Evolutionary conservation across 768 basidiomycete genomes (phyloP).

Genomic region (Leccinum subtestaceum): DNA sequence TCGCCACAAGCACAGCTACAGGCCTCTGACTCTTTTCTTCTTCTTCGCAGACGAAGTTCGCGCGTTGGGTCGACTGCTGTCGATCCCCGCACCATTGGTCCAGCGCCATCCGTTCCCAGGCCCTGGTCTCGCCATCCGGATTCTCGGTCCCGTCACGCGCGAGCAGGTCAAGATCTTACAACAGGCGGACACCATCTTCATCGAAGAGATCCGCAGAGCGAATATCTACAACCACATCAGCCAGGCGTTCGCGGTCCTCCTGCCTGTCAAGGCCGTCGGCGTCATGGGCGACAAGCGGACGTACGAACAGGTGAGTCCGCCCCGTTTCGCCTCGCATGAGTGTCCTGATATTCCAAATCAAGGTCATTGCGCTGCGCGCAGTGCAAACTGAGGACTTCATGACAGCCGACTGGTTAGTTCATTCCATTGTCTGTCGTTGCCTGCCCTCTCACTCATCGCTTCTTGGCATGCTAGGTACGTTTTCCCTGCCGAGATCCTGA

Average conservation of each 20-base stretch:
- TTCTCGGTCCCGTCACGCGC: constrained; percentile 91
- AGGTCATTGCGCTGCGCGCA: constrained; percentile 92
- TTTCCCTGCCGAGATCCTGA: constrained; percentile 89
- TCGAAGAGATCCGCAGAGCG: constrained; percentile 95
- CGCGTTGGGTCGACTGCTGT: constrained; percentile 83
- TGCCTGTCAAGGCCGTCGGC: constrained; percentile 96
- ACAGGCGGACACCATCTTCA: constrained; percentile 92
- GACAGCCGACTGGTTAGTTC: constrained; percentile 93
- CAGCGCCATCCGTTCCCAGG: constrained; percentile 99
- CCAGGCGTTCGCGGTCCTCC: constrained; percentile 93
- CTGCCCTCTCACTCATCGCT: constrained; percentile 10
- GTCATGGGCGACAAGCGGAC: constrained; percentile 97
- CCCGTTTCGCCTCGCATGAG: neutral
- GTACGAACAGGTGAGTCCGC: constrained; percentile 74
- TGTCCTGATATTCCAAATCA: constrained; percentile 6
- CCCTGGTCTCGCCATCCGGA: constrained; percentile 96
- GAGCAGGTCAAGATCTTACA: constrained; percentile 91
- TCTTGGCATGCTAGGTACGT: constrained; percentile 63
- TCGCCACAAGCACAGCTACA: neutral
- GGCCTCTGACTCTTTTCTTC: neutral
- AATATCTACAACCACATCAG: constrained; percentile 90
- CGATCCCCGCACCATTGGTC: constrained; percentile 89
- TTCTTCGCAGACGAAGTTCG: constrained; percentile 82
- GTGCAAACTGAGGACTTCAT: constrained; percentile 99
- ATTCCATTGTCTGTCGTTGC: neutral